A percentile compares a stretch with the other conserved stretches of the same genome.
These are phyloP conservation scores for Ganoderma meredithae DNA, from an alignment of 1,284 basidiomycete genomes.

Conservation along the genomic window DNA sequence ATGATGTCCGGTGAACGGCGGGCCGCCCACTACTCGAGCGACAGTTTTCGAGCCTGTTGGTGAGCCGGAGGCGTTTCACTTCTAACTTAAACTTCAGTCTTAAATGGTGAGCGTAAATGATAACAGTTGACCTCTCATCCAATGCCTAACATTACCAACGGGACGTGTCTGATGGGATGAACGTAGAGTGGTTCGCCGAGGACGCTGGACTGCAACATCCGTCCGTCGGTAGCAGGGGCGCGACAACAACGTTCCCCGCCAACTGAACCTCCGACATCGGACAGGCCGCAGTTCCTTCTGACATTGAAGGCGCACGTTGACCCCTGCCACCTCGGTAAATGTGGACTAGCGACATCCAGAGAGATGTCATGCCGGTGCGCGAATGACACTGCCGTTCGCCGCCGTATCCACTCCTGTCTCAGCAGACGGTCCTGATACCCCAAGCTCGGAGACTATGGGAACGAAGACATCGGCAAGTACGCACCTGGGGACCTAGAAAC, in stretches of 20 bases:
- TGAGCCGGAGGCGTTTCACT: not conserved
- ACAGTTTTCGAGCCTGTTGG: not conserved
- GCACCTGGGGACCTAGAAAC: not conserved
- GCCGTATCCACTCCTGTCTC: not conserved
- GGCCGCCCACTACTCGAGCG: not conserved
- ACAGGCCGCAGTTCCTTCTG: not conserved
- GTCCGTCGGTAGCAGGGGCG: not conserved
- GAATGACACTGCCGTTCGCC: not conserved
- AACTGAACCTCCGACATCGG: not conserved
- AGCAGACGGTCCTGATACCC: not conserved
- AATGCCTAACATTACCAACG: not conserved
- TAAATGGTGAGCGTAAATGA: not conserved
- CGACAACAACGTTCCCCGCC: not conserved
- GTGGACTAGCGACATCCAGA: not conserved
- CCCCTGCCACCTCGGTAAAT: not conserved
- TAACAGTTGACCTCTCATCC: not conserved
- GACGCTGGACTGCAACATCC: not conserved
- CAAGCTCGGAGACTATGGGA: not conserved
- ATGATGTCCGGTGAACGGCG: not conserved
- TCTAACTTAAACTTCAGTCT: not conserved
- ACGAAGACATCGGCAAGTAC: not conserved
- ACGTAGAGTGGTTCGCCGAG: not conserved
- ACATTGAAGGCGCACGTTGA: not conserved
- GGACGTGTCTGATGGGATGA: not conserved
- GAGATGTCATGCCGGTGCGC: not conserved